Base-by-base conservation (phyloP, 2,329 filamentous ascomycete species). In the Tolypocladium tropicale region DNA sequence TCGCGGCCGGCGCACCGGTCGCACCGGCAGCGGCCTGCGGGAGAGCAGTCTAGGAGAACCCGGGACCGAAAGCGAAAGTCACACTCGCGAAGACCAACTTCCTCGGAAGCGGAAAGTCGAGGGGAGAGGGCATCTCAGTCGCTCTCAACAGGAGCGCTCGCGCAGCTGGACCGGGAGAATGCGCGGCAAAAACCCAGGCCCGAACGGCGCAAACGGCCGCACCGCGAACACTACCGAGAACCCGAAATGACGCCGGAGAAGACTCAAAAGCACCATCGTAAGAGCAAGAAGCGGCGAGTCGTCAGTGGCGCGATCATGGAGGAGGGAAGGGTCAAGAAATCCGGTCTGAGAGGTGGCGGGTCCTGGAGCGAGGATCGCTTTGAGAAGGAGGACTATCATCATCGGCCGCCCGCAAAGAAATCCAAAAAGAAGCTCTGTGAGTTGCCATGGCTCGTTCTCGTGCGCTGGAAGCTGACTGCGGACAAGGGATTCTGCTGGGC, bases 221-320 rank as follows among this genome's bases (percentile, higher is more conserved):
- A 12, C 53, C 30, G 53, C 34, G 55, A 48, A 34, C 52, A 61
- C 11, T 30, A 25, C 14, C 55, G 48, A 32, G 57, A 58, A 56
- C 57, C 52, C 28, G 39, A 34, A 63, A 66, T 49, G 52, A 50
- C 60, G 25, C 56, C 62, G 25, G 55, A 43, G 7, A 58, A 55
- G 23, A 67, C 72, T 12, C 67, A 71, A 43, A 74, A 62, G 59
- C 69, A 68, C 16, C 67, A 65, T 46, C 71, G 65, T 54, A 70
- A 72, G 53, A 69, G 69, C 46, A 78, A 77, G 60, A 82, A 83
- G 65, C 78, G 77, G 56, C 75, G 87, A 58, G 76, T 88, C n/a
- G 84, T 87, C 23, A 90, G 86, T 59, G 86, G 86, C 23, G 84
- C 84, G 0, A 72, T 86, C 21, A 73, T 88, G 62, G 87, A 90